Base-by-base conservation (phyloP, 148 eudicot genomes). In the Suaeda aralocaspica region DNA sequence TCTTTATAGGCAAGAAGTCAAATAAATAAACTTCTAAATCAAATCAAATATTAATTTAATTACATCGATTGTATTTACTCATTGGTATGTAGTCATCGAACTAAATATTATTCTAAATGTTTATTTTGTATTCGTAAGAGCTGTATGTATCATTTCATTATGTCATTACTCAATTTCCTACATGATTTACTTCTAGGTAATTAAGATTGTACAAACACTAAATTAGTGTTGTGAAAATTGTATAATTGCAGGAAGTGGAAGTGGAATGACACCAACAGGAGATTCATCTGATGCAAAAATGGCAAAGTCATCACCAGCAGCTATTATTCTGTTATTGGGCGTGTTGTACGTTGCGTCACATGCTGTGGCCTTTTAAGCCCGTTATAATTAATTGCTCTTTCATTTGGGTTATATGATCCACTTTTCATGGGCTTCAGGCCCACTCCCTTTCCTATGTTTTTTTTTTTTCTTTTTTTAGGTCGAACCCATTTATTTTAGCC, bases 221-320 rank as follows among this genome's bases (percentile, higher is more conserved):
- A 68, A 21, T 21, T 55, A 31, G 21, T 1, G 18, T n/a, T n/a
- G 41, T 30, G 15, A 21, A 29, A 46, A 18, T 46, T 14, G 16
- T 14, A 12, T 55, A 24, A 59, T 50, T 68, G 67, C 67, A 78
- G 81, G 42, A 22, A 65, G 74, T 56, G 74, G 81, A 64, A 68
- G 74, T 0, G 69, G 69, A 53, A 58, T 72, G 53, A 64, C 74
- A 46, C 77, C 81, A 64, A 73, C 74, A 57, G 56, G 58, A 10
- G 80, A 69, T 11, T 56, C 81, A 22, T 74, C 78, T 1, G 71
- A 74, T 14, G 81, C 71, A 65, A 78, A 22, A 65, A 64, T 45
- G 36, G 46, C 68, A 58, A 74, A 55, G 55, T 72, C 55, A 16
- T 72, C 55, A 16, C 49, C 78, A 19, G 28, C 78, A 19, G 21